Evolutionary conservation across 768 basidiomycete species (phyloP).

Genomic region (Glaciozyma martinii): DNA sequence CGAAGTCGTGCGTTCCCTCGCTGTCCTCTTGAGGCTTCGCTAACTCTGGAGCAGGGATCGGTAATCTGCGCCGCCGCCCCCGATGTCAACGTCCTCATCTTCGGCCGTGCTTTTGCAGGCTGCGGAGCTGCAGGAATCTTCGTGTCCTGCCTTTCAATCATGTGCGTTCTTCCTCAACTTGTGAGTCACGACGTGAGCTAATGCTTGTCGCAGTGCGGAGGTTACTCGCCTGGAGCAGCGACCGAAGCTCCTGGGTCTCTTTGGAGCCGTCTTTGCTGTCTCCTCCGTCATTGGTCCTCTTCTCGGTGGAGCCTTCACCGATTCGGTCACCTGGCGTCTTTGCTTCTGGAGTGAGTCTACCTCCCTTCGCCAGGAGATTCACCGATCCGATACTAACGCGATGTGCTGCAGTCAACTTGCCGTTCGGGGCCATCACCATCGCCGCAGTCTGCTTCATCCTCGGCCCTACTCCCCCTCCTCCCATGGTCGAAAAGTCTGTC

Average conservation of each 20-base stretch:
- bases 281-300: slow-evolving; percentile 27
- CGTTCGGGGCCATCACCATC: slow-evolving; percentile 22
- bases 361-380: neutral
- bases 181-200: neutral
- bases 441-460: slow-evolving; percentile 18
- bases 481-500: neutral
- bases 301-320: slow-evolving; percentile 38
- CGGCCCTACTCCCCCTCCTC: slow-evolving; percentile 13
- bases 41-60: slow-evolving; percentile 20
- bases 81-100: slow-evolving; percentile 36
- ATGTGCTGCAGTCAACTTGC: slow-evolving; percentile 12
- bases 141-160: slow-evolving; percentile 11
- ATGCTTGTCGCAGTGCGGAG: slow-evolving; percentile 18
- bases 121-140: slow-evolving; percentile 42
- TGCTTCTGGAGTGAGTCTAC: slow-evolving; percentile 37
- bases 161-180: slow-evolving; percentile 19
- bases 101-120: slow-evolving; percentile 47
- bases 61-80: slow-evolving; percentile 39
- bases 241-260: slow-evolving; percentile 41
- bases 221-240: slow-evolving; percentile 32
- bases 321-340: slow-evolving; percentile 62
- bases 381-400: neutral
- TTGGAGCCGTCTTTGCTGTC: slow-evolving; percentile 38
- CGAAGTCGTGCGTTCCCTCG: slow-evolving; percentile 32
- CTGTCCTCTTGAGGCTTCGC: neutral